Percentiles rank a stretch among this genome's conserved stretches.
Evolutionary conservation across 2,329 filamentous ascomycete genomes (phyloP).

Genomic region (Aspergillus sp.): DNA sequence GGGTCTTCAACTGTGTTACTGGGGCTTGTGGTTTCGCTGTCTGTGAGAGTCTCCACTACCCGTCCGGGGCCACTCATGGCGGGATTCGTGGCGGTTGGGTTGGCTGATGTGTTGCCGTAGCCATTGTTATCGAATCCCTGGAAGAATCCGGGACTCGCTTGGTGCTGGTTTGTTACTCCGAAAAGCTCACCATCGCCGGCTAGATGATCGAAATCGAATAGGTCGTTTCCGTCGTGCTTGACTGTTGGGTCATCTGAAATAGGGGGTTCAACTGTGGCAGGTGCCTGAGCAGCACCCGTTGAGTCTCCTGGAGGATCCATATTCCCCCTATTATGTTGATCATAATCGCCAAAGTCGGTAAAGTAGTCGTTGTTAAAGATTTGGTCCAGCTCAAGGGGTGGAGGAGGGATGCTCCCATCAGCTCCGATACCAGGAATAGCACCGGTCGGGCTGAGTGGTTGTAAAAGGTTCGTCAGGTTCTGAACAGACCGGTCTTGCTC

Average conservation of each 20-base stretch:
- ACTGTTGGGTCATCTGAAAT: slow-evolving; percentile 23
- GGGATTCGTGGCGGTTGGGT: slow-evolving; percentile 6
- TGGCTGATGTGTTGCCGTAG: slow-evolving; percentile 22
- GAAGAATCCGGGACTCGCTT: slow-evolving; percentile 29
- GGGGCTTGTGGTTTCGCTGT: slow-evolving; percentile 46
- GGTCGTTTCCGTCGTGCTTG: slow-evolving; percentile 35
- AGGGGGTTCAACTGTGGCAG: slow-evolving; percentile 18
- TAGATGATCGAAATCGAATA: slow-evolving; percentile 45
- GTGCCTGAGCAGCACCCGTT: slow-evolving; percentile 16
- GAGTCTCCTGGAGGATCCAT: slow-evolving; percentile 23
- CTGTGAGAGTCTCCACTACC: slow-evolving; percentile 45
- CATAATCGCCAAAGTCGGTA: slow-evolving; percentile 40
- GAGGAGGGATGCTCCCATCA: slow-evolving; percentile 42
- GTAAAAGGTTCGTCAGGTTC: slow-evolving; percentile 70
- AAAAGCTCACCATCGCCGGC: slow-evolving; percentile 36
- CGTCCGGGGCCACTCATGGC: slow-evolving; percentile 27
- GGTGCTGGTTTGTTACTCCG: slow-evolving; percentile 24
- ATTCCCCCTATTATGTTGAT: slow-evolving; percentile 28
- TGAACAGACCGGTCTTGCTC: slow-evolving; percentile 77
- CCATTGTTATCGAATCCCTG: slow-evolving; percentile 33
- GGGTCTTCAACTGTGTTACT: slow-evolving; percentile 35
- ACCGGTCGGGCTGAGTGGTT: slow-evolving; percentile 77
- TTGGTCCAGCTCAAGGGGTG: slow-evolving; percentile 55
- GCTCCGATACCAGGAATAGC: slow-evolving; percentile 68
- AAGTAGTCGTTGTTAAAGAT: slow-evolving; percentile 61